Percentiles rank a stretch among this genome's conserved stretches.
These are phyloP conservation scores for Kalmanozyma brasiliensis DNA, from an alignment of 1,284 basidiomycete genomes.

Conservation along the genomic window DNA sequence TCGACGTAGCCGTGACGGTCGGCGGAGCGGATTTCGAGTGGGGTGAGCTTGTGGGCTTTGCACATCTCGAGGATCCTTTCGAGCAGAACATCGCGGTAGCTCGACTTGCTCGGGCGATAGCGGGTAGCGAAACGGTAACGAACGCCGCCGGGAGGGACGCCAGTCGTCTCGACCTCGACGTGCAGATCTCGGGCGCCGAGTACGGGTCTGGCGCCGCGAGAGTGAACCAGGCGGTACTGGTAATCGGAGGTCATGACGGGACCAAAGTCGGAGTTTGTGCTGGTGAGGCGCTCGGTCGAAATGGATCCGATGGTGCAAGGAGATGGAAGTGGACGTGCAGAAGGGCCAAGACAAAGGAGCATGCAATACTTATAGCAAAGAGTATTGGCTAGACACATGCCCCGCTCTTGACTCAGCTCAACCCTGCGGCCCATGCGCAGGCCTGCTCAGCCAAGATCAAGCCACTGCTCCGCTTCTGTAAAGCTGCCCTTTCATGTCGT, in stretches of 20 bases:
- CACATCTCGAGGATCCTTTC: conserved; percentile 38
- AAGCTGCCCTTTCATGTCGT: background rate
- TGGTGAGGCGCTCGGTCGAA: no score
- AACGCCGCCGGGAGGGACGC: conserved; percentile 25
- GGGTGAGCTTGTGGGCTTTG: conserved; percentile 19
- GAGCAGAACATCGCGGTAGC: conserved; percentile 28
- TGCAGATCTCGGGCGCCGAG: conserved; percentile 18
- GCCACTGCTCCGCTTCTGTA: background rate
- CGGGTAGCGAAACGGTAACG: conserved; percentile 28
- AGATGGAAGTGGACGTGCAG: no score
- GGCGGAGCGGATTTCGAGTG: conserved; percentile 24
- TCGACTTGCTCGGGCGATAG: conserved; percentile 20
- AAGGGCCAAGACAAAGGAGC: background rate
- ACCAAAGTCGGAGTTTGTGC: no score
- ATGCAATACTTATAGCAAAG: conserved; percentile 3
- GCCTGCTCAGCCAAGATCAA: background rate
- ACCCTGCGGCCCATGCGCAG: conserved; percentile 1
- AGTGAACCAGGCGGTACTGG: conserved; percentile 22
- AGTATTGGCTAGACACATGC: no score
- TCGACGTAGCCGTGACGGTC: conserved; percentile 18
- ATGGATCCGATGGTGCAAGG: no score
- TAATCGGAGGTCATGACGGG: background rate
- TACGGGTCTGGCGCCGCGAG: conserved; percentile 6
- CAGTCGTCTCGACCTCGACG: conserved; percentile 18
- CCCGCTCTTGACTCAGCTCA: no score